Base-by-base conservation (phyloP, 257 asterid genomes). In the Rauvolfia tetraphylla region DNA sequence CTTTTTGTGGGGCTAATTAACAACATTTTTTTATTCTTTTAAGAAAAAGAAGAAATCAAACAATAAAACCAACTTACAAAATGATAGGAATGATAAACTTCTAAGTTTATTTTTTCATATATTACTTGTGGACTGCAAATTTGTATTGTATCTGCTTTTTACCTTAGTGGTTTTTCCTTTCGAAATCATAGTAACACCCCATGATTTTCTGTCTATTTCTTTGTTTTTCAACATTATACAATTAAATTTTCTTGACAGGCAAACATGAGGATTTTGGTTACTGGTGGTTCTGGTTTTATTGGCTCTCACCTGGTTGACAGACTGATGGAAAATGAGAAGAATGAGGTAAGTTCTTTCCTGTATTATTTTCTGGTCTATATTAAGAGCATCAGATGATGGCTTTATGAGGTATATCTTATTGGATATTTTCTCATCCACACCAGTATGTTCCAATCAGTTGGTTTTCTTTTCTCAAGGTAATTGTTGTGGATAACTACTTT, bases 231-330 rank as follows among this genome's bases (percentile, higher is more conserved):
- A 22, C 20, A 53, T 65, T 49, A 15, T 7, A 9, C 3, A 39
- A 6, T 56, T 36, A 29, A 49, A 63, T 48, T 79, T 46, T 54
- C 36, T 71, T 80, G 13, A 39, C 90, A 93, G 99, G 98, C 97
- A 42, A 95, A 93, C 87, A 91, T 90, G 98, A 90, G 99, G 75
- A 95, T 95, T 80, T 84, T 95, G 84, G 90, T 95, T 68, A 95
- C 99, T 68, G 99, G 99, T 76, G 99, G 99, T 78, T 98, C 98
- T 87, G 98, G 99, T 85, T 95, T 95, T 88, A 95, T 95, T 57
- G 99, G 99, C 59, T 95, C 99, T 85, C 99, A 95, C 90, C 84
- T 95, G 65, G 98, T 95, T 66, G 99, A 95, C 84, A 95, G 78
- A 75, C 88, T 95, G 79, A 91, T 95, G 99, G 83, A 89, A 85